These are phyloP conservation scores for Dillenia suffruticosa DNA, from an alignment of 164 flowering plant species.

Conservation along the genomic window DNA sequence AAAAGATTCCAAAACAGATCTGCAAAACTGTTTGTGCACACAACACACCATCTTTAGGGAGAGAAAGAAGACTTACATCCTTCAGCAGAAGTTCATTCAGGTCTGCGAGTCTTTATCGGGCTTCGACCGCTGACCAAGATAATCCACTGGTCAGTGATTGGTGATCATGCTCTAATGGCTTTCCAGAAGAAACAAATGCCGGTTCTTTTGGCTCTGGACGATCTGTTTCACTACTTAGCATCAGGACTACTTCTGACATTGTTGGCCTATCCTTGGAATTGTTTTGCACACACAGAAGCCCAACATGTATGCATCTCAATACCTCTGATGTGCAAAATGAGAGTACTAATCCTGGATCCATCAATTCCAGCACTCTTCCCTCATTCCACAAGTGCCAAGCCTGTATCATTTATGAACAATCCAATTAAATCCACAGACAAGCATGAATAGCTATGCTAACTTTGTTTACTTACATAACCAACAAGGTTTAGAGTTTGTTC, in stretches of 20 bases:
- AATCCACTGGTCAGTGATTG: too few species aligned
- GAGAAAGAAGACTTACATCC: too few species aligned
- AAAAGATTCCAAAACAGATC: too few species aligned
- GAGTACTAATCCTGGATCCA: constrained; percentile 25
- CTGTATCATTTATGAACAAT: constrained; percentile 9
- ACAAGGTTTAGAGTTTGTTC: constrained; percentile 28
- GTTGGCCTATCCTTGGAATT: constrained; percentile 30
- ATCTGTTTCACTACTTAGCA: constrained; percentile 28
- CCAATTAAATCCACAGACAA: constrained; percentile 2
- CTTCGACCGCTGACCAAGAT: too few species aligned
- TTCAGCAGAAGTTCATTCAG: too few species aligned
- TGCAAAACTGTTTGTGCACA: too few species aligned
- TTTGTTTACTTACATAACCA: constrained; percentile 28
- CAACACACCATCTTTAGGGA: too few species aligned
- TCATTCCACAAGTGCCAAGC: constrained; percentile 55
- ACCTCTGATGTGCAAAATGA: constrained; percentile 18
- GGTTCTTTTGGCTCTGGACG: too few species aligned
- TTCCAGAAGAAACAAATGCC: too few species aligned
- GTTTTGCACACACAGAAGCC: constrained; percentile 44
- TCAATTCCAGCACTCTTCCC: constrained; percentile 22
- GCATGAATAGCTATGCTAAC: neutral
- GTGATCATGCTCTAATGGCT: too few species aligned
- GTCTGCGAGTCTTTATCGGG: too few species aligned
- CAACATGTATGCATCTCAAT: constrained; percentile 37
- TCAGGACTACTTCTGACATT: constrained; percentile 31